A percentile compares a stretch with the other conserved stretches of the same genome.
phyloP scores from a whole-genome alignment of 306 rosid genomes.

The Dryas octopetala region DNA sequence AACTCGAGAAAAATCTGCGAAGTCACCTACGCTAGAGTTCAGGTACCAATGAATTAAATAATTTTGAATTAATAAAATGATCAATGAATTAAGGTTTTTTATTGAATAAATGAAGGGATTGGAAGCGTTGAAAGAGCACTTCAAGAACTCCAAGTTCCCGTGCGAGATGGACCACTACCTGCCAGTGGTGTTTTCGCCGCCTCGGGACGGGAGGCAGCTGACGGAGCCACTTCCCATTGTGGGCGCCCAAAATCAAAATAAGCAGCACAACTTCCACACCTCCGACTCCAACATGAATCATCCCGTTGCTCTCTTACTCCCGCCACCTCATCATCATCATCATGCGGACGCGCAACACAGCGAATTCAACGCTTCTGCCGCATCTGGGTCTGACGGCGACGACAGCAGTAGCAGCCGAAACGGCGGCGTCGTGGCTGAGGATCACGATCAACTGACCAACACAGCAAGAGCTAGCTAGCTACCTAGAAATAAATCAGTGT shows the following conservation, averaged over 20 bases:
- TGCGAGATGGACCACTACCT: constrained; percentile 77
- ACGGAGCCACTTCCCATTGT: constrained; percentile 70
- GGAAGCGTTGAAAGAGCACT: constrained; percentile 90
- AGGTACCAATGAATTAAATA: constrained; percentile 37
- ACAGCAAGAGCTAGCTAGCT: background rate
- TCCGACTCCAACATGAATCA: background rate
- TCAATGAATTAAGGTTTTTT: too few relatives aligned
- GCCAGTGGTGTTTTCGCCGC: constrained; percentile 77
- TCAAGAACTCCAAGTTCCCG: constrained; percentile 96
- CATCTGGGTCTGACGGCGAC: background rate
- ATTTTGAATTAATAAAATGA: too few relatives aligned
- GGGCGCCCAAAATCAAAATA: constrained; percentile 32
- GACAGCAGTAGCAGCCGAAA: constrained; percentile 26
- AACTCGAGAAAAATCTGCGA: constrained; percentile 91
- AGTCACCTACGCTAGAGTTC: constrained; percentile 88
- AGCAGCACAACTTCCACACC: background rate
- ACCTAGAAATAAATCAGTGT: background rate
- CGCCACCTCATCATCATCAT: background rate
- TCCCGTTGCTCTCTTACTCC: constrained; percentile 7
- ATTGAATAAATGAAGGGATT: constrained; percentile 48
- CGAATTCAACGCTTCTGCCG: too few relatives aligned
- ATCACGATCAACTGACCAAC: constrained; percentile 4
- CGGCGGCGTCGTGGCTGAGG: constrained; percentile 35
- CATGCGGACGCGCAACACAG: constrained; percentile 22
- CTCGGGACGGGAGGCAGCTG: constrained; percentile 75